Conservation (phyloP, 2,329 filamentous ascomycete species). For the Periconia sp. region DNA sequence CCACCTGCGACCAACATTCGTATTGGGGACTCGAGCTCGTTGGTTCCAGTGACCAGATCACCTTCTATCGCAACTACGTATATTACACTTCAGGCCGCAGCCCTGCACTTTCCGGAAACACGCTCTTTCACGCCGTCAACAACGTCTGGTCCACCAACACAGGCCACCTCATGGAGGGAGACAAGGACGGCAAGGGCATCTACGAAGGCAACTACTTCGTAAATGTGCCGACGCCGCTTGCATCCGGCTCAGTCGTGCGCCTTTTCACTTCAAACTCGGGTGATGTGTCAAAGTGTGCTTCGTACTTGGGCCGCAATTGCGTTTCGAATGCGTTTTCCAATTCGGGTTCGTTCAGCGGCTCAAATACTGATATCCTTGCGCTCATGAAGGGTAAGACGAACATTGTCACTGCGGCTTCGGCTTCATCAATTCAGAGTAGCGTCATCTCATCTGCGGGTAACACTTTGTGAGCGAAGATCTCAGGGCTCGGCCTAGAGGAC, state of each 20-base stretch:
- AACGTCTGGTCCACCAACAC: constrained; percentile 20
- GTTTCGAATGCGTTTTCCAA: background rate
- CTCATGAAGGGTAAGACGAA: too few species aligned
- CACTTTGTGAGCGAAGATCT: too few species aligned
- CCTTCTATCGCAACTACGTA: constrained; percentile 24
- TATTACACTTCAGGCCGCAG: constrained; percentile 19
- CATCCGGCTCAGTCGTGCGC: background rate
- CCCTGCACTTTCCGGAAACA: constrained; percentile 19
- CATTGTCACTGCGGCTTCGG: too few species aligned
- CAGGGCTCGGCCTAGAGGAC: too few species aligned
- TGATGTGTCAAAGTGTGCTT: background rate
- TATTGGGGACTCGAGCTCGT: constrained; percentile 27
- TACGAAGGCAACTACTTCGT: constrained; percentile 25
- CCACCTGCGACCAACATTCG: constrained; percentile 22
- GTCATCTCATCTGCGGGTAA: too few species aligned
- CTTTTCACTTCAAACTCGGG: background rate
- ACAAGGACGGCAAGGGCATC: constrained; percentile 11
- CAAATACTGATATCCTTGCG: too few species aligned
- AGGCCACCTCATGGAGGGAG: constrained; percentile 21
- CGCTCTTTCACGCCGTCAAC: constrained; percentile 24
- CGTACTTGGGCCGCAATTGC: background rate
- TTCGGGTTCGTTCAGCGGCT: too few species aligned
- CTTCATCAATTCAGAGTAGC: too few species aligned
- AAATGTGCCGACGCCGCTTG: background rate
- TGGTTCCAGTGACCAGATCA: constrained; percentile 22